Conservation (phyloP, 129 eudicot species). For the Logfia minima region DNA sequence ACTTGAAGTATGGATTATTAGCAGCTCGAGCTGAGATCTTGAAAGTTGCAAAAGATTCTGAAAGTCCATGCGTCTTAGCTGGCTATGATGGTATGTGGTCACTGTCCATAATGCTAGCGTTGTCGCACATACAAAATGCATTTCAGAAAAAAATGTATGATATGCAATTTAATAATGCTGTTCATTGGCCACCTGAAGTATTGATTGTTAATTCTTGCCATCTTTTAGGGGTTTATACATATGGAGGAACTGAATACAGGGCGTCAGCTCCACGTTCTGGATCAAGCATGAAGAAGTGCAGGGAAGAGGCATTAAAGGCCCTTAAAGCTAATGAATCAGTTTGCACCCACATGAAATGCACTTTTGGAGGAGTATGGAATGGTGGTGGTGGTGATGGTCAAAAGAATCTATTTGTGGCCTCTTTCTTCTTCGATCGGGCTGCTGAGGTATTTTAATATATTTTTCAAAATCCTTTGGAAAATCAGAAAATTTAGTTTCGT, state of each 20-base stretch:
- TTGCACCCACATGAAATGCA: slow-evolving; percentile 96
- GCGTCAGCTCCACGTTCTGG: slow-evolving; percentile 73
- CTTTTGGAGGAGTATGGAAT: slow-evolving; percentile 98
- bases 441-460: slow-evolving; percentile 66
- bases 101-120: neutral
- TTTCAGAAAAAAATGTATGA: neutral
- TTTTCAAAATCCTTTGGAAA: slow-evolving; percentile 5
- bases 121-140: neutral
- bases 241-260: slow-evolving; percentile 55
- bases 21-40: slow-evolving; percentile 99
- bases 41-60: slow-evolving; percentile 56
- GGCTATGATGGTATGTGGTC: slow-evolving; percentile 66
- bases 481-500: neutral
- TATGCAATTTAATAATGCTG: neutral
- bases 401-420: slow-evolving; percentile 92
- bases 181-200: neutral
- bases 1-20: slow-evolving; percentile 89
- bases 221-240: slow-evolving; percentile 57
- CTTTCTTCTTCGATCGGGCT: slow-evolving; percentile 96
- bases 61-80: slow-evolving; percentile 70
- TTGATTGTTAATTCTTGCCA: neutral
- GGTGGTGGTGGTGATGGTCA: slow-evolving; percentile 99
- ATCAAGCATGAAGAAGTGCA: slow-evolving; percentile 60
- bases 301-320: slow-evolving; percentile 61
- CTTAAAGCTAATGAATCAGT: slow-evolving; percentile 71